A percentile compares a stretch with the other conserved stretches of the same genome.
These are phyloP conservation scores for Phytophthora brassicae DNA, from an alignment of 352 stramenopile genomes.

Conservation along the genomic window DNA sequence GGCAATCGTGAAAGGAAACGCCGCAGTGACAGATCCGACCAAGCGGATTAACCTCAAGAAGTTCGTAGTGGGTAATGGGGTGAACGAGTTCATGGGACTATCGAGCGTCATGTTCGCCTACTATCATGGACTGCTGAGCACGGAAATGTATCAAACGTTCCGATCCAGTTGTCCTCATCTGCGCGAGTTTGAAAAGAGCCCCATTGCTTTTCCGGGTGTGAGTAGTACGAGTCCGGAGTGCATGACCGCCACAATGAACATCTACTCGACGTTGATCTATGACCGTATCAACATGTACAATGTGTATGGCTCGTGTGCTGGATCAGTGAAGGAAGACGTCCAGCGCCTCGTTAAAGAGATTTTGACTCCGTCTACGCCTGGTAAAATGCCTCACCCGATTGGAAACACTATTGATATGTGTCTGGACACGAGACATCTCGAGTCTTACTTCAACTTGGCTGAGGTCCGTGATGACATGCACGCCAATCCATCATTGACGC, in stretches of 20 bases:
- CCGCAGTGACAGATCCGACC: conserved; percentile 7
- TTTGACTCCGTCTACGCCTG: conserved; percentile 32
- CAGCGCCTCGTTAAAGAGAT: conserved; percentile 45
- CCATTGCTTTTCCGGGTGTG: conserved; percentile 13
- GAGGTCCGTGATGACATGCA: conserved; percentile 81
- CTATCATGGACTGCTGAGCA: conserved; percentile 77
- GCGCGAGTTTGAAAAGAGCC: conserved; percentile 48
- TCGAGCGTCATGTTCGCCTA: conserved; percentile 77
- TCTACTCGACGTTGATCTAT: conserved; percentile 39
- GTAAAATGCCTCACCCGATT: conserved; percentile 53
- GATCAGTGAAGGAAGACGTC: conserved; percentile 50
- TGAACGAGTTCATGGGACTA: conserved; percentile 63
- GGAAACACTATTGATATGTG: conserved; percentile 79
- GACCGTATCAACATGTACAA: conserved; percentile 70
- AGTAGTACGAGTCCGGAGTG: conserved; percentile 27
- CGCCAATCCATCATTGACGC: conserved; percentile 45
- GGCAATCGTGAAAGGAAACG: conserved; percentile 57
- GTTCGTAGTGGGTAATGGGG: conserved; percentile 82
- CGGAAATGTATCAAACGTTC: conserved; percentile 61
- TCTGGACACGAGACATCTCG: conserved; percentile 49
- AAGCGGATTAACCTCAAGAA: conserved; percentile 79
- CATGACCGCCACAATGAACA: conserved; percentile 24
- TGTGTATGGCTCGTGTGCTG: conserved; percentile 59
- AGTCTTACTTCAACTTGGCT: conserved; percentile 73
- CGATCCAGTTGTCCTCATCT: conserved; percentile 46